Percentiles rank a stretch among this genome's conserved stretches.
Conservation (phyloP, 352 stramenopile species). For the Thalassiosira mediterranea region DNA sequence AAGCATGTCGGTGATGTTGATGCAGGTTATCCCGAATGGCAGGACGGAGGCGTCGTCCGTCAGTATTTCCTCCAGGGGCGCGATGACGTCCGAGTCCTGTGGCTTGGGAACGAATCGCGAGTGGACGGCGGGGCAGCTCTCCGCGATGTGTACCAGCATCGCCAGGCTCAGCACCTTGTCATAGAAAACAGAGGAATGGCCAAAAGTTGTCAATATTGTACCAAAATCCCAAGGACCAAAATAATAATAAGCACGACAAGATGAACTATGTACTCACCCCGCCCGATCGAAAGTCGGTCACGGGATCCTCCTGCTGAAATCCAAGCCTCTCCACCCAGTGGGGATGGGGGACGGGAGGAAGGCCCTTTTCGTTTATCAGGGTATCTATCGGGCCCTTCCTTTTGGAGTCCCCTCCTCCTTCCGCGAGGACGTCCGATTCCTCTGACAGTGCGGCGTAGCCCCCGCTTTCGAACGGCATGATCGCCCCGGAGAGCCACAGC, state of each 20-base stretch:
- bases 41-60: slow-evolving; percentile 66
- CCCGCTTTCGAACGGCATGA: slow-evolving; percentile 58
- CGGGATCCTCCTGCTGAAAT: slow-evolving; percentile 82
- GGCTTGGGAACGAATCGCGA: slow-evolving; percentile 61
- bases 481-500: slow-evolving; percentile 76
- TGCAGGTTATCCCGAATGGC: slow-evolving; percentile 82
- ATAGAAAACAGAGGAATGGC: background rate
- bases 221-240: background rate
- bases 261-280: no score
- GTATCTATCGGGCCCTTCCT: slow-evolving; percentile 50
- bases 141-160: slow-evolving; percentile 80
- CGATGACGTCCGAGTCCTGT: background rate
- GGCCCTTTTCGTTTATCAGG: slow-evolving; percentile 59
- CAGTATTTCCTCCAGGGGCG: slow-evolving; percentile 42
- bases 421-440: background rate
- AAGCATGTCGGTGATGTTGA: slow-evolving; percentile 83
- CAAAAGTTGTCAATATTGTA: no score
- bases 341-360: slow-evolving; percentile 76
- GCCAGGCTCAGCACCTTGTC: slow-evolving; percentile 53
- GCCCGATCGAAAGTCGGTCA: slow-evolving; percentile 82
- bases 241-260: no score
- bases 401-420: background rate
- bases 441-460: slow-evolving; percentile 18
- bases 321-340: slow-evolving; percentile 78
- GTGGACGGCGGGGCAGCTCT: slow-evolving; percentile 64